These are phyloP conservation scores for Coelastrella sp. DNA, from an alignment of 139 green algal genomes.

Conservation along the genomic window DNA sequence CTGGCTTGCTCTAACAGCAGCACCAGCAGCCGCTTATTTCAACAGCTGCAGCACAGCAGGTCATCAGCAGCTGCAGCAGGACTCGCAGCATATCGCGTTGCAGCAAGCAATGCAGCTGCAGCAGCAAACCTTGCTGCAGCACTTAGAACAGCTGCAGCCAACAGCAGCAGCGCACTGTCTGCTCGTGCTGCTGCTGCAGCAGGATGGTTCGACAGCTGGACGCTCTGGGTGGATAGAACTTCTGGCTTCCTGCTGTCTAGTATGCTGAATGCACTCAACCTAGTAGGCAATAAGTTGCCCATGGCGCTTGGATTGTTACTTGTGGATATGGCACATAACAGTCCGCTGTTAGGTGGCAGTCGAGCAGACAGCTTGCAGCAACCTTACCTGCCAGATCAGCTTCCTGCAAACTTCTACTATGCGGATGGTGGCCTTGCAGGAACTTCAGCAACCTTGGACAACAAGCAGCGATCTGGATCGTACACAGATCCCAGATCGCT, in stretches of 20 bases:
- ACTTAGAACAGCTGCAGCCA: neutral
- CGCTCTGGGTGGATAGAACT: constrained; percentile 12
- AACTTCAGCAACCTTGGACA: constrained; percentile 14
- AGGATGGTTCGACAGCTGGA: constrained; percentile 26
- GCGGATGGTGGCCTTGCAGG: neutral
- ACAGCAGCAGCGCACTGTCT: neutral
- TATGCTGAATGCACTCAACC: constrained; percentile 58
- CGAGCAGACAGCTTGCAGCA: constrained; percentile 28
- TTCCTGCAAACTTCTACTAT: constrained; percentile 4
- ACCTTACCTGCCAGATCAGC: neutral
- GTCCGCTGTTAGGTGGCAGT: constrained; percentile 31
- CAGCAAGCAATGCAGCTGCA: neutral
- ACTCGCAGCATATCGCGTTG: neutral
- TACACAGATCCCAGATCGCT: neutral
- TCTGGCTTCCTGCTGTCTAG: neutral
- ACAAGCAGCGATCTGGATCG: neutral
- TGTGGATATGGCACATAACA: constrained; percentile 51
- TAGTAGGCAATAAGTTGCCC: constrained; percentile 53
- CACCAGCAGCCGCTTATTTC: neutral
- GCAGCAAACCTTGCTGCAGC: constrained; percentile 4
- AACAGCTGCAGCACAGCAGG: neutral
- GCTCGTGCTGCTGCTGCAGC: neutral
- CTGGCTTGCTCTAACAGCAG: neutral
- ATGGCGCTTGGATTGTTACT: constrained; percentile 57
- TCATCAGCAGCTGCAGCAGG: neutral